Base-by-base conservation (phyloP, 345 rosid species). In the Moringa oleifera region DNA sequence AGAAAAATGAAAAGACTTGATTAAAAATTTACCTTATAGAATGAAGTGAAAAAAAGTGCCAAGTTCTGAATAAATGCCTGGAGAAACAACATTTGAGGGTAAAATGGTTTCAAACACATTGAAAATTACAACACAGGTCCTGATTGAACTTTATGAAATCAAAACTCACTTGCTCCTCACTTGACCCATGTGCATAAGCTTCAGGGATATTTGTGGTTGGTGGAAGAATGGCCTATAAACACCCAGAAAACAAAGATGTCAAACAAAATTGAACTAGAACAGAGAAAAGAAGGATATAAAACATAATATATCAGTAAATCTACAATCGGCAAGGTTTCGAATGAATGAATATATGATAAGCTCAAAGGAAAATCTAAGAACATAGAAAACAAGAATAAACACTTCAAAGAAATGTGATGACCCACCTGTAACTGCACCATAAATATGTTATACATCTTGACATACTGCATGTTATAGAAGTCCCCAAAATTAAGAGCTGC, bases 41-140 rank as follows among this genome's bases (percentile, higher is more conserved):
- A 95, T 23, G 99, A 95, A 49, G 99, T 90, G 77, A 95, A 91
- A 80, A 95, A 95, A 58, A 95, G 72, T 20, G 98, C 96, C 86
- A 95, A 72, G 64, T 95, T 95, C 88, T 95, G 99, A 73, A 91
- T 91, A 73, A 95, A 95, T 57, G 99, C 99, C 99, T 95, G 84
- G 52, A 66, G 57, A 57, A 65, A 65, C 61, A 73, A 41, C 61
- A 69, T 21, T 60, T 47, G 37, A 37, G n/a, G 24, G 61, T 7
- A 21, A 20, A 63, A 57, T 6, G 50, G 55, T 61, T 25, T 25
- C 22, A 21, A 61, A 53, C 51, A 52, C 25, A 16, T 45, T 13
- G 61, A 15, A 58, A 52, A 58, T 28, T 13, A 50, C 55, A 55
- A 53, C 60, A n/a, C 23, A 60, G 6, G 5, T 20, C 55, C 53